phyloP scores from a whole-genome alignment of 176 grass and related monocot species.

The Rhynchospora pubera region DNA sequence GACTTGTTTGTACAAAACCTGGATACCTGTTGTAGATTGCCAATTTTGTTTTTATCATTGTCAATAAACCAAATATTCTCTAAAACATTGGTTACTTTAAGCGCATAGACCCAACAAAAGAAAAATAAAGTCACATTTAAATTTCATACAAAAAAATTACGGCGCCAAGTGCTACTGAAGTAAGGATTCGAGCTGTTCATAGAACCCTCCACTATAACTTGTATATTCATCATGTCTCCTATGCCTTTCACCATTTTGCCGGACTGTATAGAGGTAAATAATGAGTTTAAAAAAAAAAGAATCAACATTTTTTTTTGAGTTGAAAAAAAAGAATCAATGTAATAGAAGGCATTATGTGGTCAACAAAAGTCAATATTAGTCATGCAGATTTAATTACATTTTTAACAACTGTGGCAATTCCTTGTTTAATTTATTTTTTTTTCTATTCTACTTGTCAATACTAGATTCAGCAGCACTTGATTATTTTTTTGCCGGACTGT shows the following conservation, averaged over 20 bases:
- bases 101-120: neutral
- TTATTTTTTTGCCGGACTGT: no score
- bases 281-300: neutral
- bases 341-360: neutral
- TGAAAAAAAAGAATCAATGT: neutral
- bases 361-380: neutral
- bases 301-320: no score
- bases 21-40: neutral
- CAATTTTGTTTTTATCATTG: neutral
- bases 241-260: constrained; percentile 75
- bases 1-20: neutral
- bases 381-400: neutral
- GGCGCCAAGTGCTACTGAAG: constrained; percentile 82
- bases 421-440: neutral
- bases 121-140: neutral
- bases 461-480: neutral
- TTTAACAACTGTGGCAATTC: neutral
- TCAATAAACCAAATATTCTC: neutral
- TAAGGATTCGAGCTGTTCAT: constrained; percentile 98
- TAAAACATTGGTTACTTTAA: neutral
- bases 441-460: neutral
- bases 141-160: constrained; percentile 82
- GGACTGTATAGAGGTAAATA: constrained; percentile 44
- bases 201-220: constrained; percentile 98
- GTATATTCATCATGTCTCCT: constrained; percentile 95